phyloP scores from a whole-genome alignment of 2,329 filamentous ascomycete genomes.

The Huntiella omanensis region DNA sequence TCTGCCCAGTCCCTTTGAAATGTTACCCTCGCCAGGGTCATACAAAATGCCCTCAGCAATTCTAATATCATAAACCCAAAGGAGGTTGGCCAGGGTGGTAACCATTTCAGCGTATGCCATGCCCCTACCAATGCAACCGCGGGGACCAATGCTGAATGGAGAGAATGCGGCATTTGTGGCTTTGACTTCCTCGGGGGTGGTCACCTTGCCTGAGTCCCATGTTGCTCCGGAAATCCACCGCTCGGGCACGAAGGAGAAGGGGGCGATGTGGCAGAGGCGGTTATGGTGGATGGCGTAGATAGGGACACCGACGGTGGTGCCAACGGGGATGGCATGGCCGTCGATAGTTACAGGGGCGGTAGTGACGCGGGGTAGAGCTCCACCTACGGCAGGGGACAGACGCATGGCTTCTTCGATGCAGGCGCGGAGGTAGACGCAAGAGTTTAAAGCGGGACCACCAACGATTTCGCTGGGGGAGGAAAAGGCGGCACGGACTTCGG shows the following conservation, averaged over 20 bases:
- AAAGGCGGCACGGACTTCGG: slow-evolving; percentile 35
- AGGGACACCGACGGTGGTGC: slow-evolving; percentile 43
- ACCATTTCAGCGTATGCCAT: slow-evolving; percentile 50
- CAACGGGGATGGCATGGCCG: slow-evolving; percentile 33
- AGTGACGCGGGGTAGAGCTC: slow-evolving; percentile 37
- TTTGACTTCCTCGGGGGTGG: slow-evolving; percentile 31
- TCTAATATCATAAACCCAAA: slow-evolving; percentile 43
- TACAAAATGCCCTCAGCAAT: slow-evolving; percentile 25
- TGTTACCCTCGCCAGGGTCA: slow-evolving; percentile 31
- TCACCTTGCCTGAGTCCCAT: slow-evolving; percentile 21
- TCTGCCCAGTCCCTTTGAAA: slow-evolving; percentile 28
- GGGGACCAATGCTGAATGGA: slow-evolving; percentile 51
- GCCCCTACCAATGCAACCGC: slow-evolving; percentile 55
- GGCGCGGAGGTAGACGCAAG: slow-evolving; percentile 40
- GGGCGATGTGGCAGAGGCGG: slow-evolving; percentile 38
- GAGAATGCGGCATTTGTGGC: slow-evolving; percentile 51
- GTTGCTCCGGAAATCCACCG: slow-evolving; percentile 38
- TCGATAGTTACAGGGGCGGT: slow-evolving; percentile 41
- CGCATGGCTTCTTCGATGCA: slow-evolving; percentile 50
- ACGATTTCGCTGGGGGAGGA: slow-evolving; percentile 33
- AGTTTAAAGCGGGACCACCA: slow-evolving; percentile 28
- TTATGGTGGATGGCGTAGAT: slow-evolving; percentile 54
- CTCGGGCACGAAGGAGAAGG: slow-evolving; percentile 42
- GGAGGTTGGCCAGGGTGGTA: slow-evolving; percentile 38
- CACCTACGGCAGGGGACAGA: slow-evolving; percentile 40